A percentile compares a stretch with the other conserved stretches of the same genome.
These are phyloP conservation scores for Athelia psychrophila DNA, from an alignment of 1,284 basidiomycete species.

Conservation along the genomic window DNA sequence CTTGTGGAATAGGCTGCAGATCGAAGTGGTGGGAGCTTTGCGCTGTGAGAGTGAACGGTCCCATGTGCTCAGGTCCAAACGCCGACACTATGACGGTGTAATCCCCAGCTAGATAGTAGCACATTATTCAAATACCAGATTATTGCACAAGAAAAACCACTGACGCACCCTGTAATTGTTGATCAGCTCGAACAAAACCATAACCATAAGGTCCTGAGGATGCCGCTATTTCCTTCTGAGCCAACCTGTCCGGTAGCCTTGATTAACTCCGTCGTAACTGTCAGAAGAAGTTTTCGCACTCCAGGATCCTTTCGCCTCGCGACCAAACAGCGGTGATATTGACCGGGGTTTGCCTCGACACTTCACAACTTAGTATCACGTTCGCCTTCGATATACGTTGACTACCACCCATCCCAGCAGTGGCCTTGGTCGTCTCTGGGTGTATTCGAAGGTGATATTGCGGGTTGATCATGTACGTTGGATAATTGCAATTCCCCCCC, in stretches of 20 bases:
- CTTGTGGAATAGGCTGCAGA: conserved; percentile 77
- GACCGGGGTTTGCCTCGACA: conserved; percentile 66
- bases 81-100: conserved; percentile 85
- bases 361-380: conserved; percentile 52
- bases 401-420: no score
- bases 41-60: conserved; percentile 61
- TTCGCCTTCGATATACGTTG: conserved; percentile 38
- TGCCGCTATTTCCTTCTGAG: conserved; percentile 64
- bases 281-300: conserved; percentile 40
- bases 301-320: conserved; percentile 65
- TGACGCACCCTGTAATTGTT: conserved; percentile 57
- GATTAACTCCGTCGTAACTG: conserved; percentile 4
- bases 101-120: conserved; percentile 54
- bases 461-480: conserved; percentile 88
- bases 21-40: conserved; percentile 65
- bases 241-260: conserved; percentile 36
- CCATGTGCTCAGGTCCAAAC: conserved; percentile 72
- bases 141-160: no score
- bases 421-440: conserved; percentile 22
- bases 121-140: conserved; percentile 1
- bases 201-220: conserved; percentile 84
- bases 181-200: conserved; percentile 62
- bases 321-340: conserved; percentile 80
- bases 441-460: conserved; percentile 75
- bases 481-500: conserved; percentile 79